Evolutionary conservation across 1,284 basidiomycete species (phyloP), one percentile per base, ranked within the genome.

Genomic region (Phylloporus sp.): DNA sequence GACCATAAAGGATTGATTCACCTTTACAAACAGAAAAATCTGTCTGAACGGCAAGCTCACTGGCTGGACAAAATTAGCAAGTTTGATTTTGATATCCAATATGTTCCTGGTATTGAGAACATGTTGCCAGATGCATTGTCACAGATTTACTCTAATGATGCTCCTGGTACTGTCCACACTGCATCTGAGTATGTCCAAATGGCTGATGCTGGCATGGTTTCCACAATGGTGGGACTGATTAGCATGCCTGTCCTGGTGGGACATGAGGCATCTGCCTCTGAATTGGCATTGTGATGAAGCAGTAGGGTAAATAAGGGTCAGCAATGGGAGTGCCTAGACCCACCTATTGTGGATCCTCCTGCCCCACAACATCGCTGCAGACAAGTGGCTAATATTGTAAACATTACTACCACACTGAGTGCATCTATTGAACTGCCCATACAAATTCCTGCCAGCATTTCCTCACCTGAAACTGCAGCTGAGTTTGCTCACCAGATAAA

Each of bases 1-100:
- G 79, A 83, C 58, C 78, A 83, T 39, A 77, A 78, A 26, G 73
- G 74, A 0, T 61, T 81, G 0, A 69, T 75, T 6, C 71, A 76
- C 54, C 50, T 82, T 0, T 39, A 72, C 6, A 63, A 67, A 0
- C 80, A 82, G 58, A 72, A 73, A 37, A 69, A 75, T 11, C 49
- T 81, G 29, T 76, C 76, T 0, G 69, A 72, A 0, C 64, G 72
- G 2, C 79, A 82, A 54, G 77, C 76, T 0, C 58, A 72, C 0
- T 83, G 81, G 82, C 10, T 81, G 1, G 79, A 81, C 3, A 67
- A 68, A 12, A 18, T 69, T 1, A 52, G 59, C 0, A 53, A 65
- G 2, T 69, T 69, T 4, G 57, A 68, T 4, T 69, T 67, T 15
- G 15, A 22, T 0, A 63, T 68, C 3, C 0, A 50, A 6, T 68